phyloP scores from a whole-genome alignment of 108 stramenopile species.

The Skeletonema tropicum region DNA sequence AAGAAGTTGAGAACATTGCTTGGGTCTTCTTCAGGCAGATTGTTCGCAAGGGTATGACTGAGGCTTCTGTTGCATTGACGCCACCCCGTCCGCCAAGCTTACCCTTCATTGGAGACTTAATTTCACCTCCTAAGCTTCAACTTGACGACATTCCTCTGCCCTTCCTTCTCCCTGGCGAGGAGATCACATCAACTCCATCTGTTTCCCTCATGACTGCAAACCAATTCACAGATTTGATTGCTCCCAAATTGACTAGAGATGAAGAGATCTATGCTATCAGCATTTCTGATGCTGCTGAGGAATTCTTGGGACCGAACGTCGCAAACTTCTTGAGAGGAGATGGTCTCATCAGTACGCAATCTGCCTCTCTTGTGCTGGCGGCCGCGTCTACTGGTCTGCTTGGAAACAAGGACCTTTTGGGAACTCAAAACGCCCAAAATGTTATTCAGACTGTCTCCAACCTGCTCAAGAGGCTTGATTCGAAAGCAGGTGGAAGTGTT shows the following conservation, averaged over 20 bases:
- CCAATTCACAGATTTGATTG: slow-evolving; percentile 72
- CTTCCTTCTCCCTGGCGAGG: slow-evolving; percentile 55
- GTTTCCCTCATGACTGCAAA: slow-evolving; percentile 55
- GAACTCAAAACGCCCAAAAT: slow-evolving; percentile 30
- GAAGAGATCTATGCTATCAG: slow-evolving; percentile 89
- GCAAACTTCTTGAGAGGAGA: slow-evolving; percentile 78
- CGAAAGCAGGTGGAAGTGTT: slow-evolving; percentile 10
- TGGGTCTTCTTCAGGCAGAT: slow-evolving; percentile 83
- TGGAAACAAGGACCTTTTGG: slow-evolving; percentile 31
- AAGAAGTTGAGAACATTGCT: slow-evolving; percentile 78
- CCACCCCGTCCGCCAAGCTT: slow-evolving; percentile 71
- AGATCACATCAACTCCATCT: slow-evolving; percentile 28
- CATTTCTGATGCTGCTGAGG: slow-evolving; percentile 70
- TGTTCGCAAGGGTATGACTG: slow-evolving; percentile 68
- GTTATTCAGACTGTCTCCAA: not conserved
- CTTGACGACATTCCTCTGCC: slow-evolving; percentile 78
- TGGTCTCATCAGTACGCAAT: slow-evolving; percentile 56
- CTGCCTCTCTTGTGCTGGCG: slow-evolving; percentile 59
- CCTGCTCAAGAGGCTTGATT: slow-evolving; percentile 10
- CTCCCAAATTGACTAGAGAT: slow-evolving; percentile 78
- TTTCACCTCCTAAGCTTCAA: slow-evolving; percentile 69
- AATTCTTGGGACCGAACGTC: slow-evolving; percentile 68
- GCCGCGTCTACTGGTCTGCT: slow-evolving; percentile 45
- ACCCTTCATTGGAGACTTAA: slow-evolving; percentile 74
- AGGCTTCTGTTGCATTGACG: slow-evolving; percentile 68